Evolutionary conservation across 495 filamentous ascomycete genomes (phyloP).

Genomic region (Pyronema domesticum): DNA sequence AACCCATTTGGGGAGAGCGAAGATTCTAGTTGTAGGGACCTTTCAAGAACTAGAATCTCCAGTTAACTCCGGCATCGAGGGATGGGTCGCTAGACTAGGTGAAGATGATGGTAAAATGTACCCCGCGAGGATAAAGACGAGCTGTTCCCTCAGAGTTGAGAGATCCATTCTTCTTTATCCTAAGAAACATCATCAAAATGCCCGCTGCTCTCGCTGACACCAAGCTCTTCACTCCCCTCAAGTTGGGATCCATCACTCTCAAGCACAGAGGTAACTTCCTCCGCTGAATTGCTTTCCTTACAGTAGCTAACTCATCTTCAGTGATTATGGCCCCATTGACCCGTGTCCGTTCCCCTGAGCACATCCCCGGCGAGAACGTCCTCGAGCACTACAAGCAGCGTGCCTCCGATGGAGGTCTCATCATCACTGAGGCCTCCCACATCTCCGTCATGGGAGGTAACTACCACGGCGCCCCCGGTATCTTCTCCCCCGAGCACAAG

Average conservation of each 20-base stretch:
- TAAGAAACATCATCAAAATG: too few species aligned
- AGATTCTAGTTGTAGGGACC: not conserved
- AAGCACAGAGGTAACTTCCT: slow-evolving; percentile 24
- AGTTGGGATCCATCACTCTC: slow-evolving; percentile 30
- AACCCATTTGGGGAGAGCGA: too few species aligned
- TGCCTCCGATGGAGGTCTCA: slow-evolving; percentile 40
- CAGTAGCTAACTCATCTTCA: not conserved
- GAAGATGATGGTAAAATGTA: too few species aligned
- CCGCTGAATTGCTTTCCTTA: not conserved
- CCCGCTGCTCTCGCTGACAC: not conserved
- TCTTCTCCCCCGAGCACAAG: slow-evolving; percentile 44
- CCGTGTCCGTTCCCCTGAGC: slow-evolving; percentile 19
- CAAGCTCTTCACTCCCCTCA: slow-evolving; percentile 38
- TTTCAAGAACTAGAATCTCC: not conserved
- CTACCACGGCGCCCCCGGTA: slow-evolving; percentile 41
- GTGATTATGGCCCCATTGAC: slow-evolving; percentile 27
- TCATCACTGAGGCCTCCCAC: slow-evolving; percentile 49
- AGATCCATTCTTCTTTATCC: too few species aligned
- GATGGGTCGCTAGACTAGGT: too few species aligned
- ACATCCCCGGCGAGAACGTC: slow-evolving; percentile 34
- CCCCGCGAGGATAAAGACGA: too few species aligned
- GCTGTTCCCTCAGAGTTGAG: too few species aligned
- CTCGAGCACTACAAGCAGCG: slow-evolving; percentile 45
- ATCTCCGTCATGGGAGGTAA: slow-evolving; percentile 32
- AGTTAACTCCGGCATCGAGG: too few species aligned